Evolutionary conservation across 2,329 filamentous ascomycete genomes (phyloP), one percentile per base, ranked within the genome.

Genomic region (Sclerotinia spermophila): DNA sequence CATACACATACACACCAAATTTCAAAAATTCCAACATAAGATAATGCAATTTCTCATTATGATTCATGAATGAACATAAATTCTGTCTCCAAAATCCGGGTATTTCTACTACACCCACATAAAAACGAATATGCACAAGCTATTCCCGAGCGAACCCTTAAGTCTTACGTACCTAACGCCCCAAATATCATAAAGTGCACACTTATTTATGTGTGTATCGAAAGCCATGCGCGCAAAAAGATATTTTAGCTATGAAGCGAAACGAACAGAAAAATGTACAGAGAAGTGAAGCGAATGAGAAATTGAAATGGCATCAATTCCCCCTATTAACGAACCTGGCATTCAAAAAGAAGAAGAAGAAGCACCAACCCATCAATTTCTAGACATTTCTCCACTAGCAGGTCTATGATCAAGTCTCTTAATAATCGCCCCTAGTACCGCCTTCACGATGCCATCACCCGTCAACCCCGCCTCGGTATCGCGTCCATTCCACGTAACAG

Each of bases 351-450:
- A 27, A 38, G 13, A 11, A 3, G 15, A 38, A 40, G 7, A 24
- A 3, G n/a, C n/a, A 0, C 24, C n/a, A 51, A 27, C 2, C 5
- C 8, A 44, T 59, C 15, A 69, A 30, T 10, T 13, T 24, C 60
- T 69, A 1, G 6, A 15, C 19, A 45, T 21, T 40, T 77, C 74
- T 55, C 75, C 76, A 61, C 75, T 78, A 2, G 75, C 74, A 15
- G 74, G 72, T 72, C 72, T 83, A 38, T 86, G 83, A 79, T 93
- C 91, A 68, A 91, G 81, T 71, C 85, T 82, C 76, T 87, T 85
- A 74, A 93, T 87, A 13, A 97, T 92, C 0, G 89, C 87, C 3
- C 94, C 94, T 6, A 97, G 83, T 0, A 97, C 91, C 40, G 88
- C 87, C 81, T 97, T 98, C 72, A 97, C 81, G 58, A 97, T 90